Base-by-base conservation (phyloP, 768 basidiomycete species). In the Dentipellis sp. region DNA sequence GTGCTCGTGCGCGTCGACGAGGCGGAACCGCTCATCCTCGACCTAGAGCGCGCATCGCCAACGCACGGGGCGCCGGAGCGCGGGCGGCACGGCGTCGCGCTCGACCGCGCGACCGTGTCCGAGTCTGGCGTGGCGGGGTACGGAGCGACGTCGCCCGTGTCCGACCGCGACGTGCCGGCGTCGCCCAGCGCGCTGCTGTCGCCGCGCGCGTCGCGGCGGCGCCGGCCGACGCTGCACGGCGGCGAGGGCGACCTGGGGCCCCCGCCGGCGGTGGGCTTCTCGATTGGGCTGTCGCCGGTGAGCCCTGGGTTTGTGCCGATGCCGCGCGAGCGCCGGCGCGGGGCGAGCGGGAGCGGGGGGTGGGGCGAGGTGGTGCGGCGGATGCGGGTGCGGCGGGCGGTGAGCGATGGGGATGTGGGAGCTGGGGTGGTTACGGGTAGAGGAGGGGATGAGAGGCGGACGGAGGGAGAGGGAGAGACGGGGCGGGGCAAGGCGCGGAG, bases 231-330 rank as follows among this genome's bases (percentile, higher is more conserved):
- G 48, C 51, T 45, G 19, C 56, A 9, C 51, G 51, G 39, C 39
- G 50, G 11, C 51, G 56, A 35, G 42, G 47, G 38, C 45, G 65
- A 57, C 4, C 62, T 61, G 51, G 60, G 59, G 54, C 61, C 65
- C 14, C 58, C 54, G 9, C 54, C 63, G 46, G 61, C 67, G 8
- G 60, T 64, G 4, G 88, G 86, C 7, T 82, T 90, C 70, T 82
- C 84, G 61, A 88, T 90, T 60, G 88, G 88, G 4, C 64, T 90
- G 40, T 86, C 85, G 22, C 84, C 88, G 14, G 71, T 84, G 54
- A 86, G 84, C 62, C 88, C 88, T 35, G 88, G 88, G n/a, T 90
- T 89, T 62, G 74, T 77, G n/a, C 76, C 87, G 48, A 73, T 81
- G 53, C 84, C 84, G 19, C 67, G 71, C 49, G 76, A 79, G 60